These are phyloP conservation scores for Leishmania braziliensis DNA, from an alignment of 208 protist genomes.

Conservation along the genomic window DNA sequence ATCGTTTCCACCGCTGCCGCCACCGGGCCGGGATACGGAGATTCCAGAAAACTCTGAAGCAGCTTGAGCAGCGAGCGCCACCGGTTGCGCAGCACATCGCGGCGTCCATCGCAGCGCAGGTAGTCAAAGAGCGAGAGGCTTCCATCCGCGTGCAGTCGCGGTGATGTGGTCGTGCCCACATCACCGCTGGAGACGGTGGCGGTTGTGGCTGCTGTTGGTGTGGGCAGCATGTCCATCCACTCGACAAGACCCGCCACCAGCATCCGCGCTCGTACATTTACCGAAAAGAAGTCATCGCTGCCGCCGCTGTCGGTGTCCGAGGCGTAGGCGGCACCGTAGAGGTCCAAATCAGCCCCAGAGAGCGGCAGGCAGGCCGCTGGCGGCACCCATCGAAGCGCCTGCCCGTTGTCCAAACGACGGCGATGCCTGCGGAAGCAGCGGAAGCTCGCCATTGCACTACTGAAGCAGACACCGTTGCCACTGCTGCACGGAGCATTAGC, in stretches of 20 bases:
- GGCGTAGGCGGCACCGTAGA: conserved; percentile 59
- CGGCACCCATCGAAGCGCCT: conserved; percentile 10
- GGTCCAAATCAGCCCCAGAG: conserved; percentile 21
- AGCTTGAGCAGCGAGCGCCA: conserved; percentile 46
- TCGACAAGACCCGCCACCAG: conserved; percentile 31
- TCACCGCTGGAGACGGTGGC: neutral
- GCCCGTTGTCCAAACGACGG: conserved; percentile 20
- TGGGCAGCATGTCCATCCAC: conserved; percentile 39
- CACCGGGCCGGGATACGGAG: conserved; percentile 48
- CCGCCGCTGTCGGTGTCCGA: conserved; percentile 13
- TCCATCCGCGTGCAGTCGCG: neutral
- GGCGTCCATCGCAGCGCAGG: conserved; percentile 26
- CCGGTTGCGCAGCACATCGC: conserved; percentile 42
- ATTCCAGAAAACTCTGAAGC: conserved; percentile 50
- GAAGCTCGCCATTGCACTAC: conserved; percentile 4
- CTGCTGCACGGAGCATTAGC: neutral
- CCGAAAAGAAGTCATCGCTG: conserved; percentile 35
- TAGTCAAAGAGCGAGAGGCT: conserved; percentile 36
- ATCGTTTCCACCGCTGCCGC: conserved; percentile 59
- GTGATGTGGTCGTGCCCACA: neutral
- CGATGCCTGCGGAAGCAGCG: conserved; percentile 22
- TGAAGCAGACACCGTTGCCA: neutral
- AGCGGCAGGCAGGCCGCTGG: conserved; percentile 18
- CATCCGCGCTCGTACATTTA: conserved; percentile 49
- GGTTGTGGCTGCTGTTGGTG: neutral